Conservation (phyloP, 306 rosid species). For the Hippophae tibetana region DNA sequence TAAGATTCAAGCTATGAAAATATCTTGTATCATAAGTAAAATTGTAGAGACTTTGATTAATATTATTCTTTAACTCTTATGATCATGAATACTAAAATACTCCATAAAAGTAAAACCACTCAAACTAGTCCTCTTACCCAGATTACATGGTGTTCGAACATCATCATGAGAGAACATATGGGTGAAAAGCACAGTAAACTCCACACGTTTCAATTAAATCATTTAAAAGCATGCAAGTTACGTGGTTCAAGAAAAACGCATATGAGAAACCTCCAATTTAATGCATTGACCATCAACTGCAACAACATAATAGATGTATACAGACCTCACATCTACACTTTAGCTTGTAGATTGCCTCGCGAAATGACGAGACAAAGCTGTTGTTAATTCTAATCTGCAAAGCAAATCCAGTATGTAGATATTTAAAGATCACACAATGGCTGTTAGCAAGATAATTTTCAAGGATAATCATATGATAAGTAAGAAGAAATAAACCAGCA, state of each 20-base stretch:
- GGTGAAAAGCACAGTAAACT: not conserved
- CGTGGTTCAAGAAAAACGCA: slow-evolving; percentile 4
- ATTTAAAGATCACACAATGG: slow-evolving; percentile 15
- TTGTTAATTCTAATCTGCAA: slow-evolving; percentile 97
- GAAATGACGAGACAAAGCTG: slow-evolving; percentile 96
- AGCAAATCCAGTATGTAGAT: slow-evolving; percentile 16
- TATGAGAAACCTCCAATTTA: slow-evolving; percentile 1
- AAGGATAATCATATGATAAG: not conserved
- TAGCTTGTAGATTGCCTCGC: slow-evolving; percentile 97
- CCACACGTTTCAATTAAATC: not conserved
- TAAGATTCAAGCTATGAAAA: too few relatives aligned
- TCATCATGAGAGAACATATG: not conserved
- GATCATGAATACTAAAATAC: too few relatives aligned
- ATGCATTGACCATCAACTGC: not conserved
- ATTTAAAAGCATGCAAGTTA: not conserved
- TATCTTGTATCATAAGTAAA: too few relatives aligned
- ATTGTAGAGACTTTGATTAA: too few relatives aligned
- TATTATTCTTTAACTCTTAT: too few relatives aligned
- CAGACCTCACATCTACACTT: slow-evolving; percentile 85
- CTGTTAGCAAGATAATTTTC: not conserved
- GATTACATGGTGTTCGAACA: not conserved
- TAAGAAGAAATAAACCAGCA: not conserved
- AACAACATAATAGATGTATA: slow-evolving; percentile 12
- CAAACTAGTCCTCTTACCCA: not conserved
- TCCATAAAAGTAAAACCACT: not conserved